Evolutionary conservation across 2,329 filamentous ascomycete species (phyloP), one percentile per base, ranked within the genome.

Genomic region (Colletotrichum navitas): DNA sequence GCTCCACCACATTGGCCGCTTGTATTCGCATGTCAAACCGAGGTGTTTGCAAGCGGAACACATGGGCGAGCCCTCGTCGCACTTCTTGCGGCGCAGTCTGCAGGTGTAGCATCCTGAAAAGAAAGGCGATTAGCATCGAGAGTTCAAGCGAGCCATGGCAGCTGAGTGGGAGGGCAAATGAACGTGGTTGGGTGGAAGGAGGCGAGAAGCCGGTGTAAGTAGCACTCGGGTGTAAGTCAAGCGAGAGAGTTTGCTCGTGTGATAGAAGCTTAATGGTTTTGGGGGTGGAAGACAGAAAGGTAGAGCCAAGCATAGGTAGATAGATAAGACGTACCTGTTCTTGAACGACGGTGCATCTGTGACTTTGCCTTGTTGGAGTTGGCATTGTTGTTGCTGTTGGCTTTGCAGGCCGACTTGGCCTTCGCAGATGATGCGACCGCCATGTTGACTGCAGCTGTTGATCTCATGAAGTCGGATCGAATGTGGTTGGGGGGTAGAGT

Each of bases 1-100:
- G 83, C 92, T 93, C 96, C 96, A 99, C 96, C 96, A 99, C 84
- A 93, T 90, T 47, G 96, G 96, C 79, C 95, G 88, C 87, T 97
- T 97, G 86, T 98, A 99, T 86, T 98, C 94, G 85, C 96, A 99
- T 78, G 88, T 87, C 68, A 99, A 88, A 65, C 93, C 93, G 68
- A 99, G 91, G 79, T 90, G 87, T 76, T 89, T 90, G 87, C 90
- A 92, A 73, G 90, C 90, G 21, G 88, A 87, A 85, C 90, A 92
- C 77, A 85, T 83, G 64, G 89, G 88, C 47, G 85, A 83, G 74
- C 88, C 89, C 81, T 92, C 90, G 78, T 92, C 90, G 83, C 90
- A 92, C 85, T 92, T 92, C 83, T 92, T 92, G 75, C 90, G 85
- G 79, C 90, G 84, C 77, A 92, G 80, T 81, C 90, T 85, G 85